These are phyloP conservation scores for Craterostigma plantagineum DNA, from an alignment of 257 asterid genomes.

Conservation along the genomic window DNA sequence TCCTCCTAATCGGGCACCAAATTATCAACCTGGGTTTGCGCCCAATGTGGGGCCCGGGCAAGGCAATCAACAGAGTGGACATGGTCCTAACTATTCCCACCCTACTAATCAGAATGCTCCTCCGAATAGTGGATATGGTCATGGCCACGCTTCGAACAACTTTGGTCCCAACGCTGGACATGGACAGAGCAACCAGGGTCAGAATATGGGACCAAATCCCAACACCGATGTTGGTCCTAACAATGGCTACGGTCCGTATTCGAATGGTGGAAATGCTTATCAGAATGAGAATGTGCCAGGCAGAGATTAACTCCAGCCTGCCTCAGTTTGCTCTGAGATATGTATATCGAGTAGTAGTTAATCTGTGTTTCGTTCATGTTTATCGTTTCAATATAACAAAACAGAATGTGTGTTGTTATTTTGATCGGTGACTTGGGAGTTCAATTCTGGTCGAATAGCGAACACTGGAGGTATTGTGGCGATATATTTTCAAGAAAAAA, in stretches of 20 bases:
- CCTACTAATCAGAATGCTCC: conserved; percentile 13
- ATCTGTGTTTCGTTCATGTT: too few species aligned
- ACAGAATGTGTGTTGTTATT: too few species aligned
- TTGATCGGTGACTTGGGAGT: too few species aligned
- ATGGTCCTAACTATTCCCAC: conserved; percentile 6
- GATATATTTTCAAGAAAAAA: too few species aligned
- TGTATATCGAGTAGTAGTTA: too few species aligned
- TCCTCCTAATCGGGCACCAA: too few species aligned
- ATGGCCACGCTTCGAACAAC: conserved; percentile 12
- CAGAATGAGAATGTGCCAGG: conserved; percentile 33
- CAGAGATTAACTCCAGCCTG: conserved; percentile 30
- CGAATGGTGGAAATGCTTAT: conserved; percentile 4
- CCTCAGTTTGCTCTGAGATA: background rate
- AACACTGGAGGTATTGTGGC: too few species aligned
- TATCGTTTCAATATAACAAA: too few species aligned
- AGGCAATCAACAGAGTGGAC: conserved; percentile 12
- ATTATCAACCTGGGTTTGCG: conserved; percentile 2
- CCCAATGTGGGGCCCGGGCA: conserved; percentile 13
- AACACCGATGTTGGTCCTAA: conserved; percentile 1
- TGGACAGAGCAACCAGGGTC: conserved; percentile 16
- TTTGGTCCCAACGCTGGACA: conserved; percentile 12
- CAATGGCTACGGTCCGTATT: conserved; percentile 10
- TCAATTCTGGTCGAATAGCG: too few species aligned
- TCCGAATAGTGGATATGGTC: conserved; percentile 19
- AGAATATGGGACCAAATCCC: conserved; percentile 8